Evolutionary conservation across 768 basidiomycete genomes (phyloP), one percentile per base, ranked within the genome.

Genomic region (Agaricus blazei): DNA sequence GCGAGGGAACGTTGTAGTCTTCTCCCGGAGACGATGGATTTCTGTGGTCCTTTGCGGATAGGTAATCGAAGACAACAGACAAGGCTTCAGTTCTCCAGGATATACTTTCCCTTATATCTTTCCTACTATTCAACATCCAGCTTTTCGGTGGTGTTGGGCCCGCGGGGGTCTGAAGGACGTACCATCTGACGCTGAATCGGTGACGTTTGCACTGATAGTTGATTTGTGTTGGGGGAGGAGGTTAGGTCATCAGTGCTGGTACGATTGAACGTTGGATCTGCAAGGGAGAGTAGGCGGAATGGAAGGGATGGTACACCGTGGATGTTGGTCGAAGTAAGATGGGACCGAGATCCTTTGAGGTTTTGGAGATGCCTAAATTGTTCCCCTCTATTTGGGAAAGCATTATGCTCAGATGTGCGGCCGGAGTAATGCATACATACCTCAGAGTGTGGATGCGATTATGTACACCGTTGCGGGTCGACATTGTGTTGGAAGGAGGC

Each of bases 311-410:
- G 79, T 31, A 72, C 64, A 62, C 74, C 77, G 58, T 74, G 65
- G 44, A 60, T 58, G 57, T 65, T 57, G 56, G 65, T 43, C 1
- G 65, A 54, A 9, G 67, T 64, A 23, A 73, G 50, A 44, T 74
- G 70, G 5, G 64, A 53, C 12, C 67, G 66, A 31, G 74, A 72
- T n/a, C 68, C 63, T 42, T 58, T 74, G 5, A 79, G 59, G 63
- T 90, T 90, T 56, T 81, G 84, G 36, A 70, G 61, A 58, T 79
- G 88, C 51, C 87, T 76, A 56, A 84, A 88, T 42, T 89, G 83
- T 65, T 90, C 88, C 9, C 85, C 87, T 64, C 87, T 89, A 43
- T 27, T 38, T 42, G 54, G 34, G 14, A 14, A 29, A n/a, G 1
- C 15, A 47, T 31, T 11, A 37, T 34, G 11, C 34, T 34, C 34